Evolutionary conservation across 1,284 basidiomycete genomes (phyloP), one percentile per base, ranked within the genome.

Genomic region (Calocybe gambosa): DNA sequence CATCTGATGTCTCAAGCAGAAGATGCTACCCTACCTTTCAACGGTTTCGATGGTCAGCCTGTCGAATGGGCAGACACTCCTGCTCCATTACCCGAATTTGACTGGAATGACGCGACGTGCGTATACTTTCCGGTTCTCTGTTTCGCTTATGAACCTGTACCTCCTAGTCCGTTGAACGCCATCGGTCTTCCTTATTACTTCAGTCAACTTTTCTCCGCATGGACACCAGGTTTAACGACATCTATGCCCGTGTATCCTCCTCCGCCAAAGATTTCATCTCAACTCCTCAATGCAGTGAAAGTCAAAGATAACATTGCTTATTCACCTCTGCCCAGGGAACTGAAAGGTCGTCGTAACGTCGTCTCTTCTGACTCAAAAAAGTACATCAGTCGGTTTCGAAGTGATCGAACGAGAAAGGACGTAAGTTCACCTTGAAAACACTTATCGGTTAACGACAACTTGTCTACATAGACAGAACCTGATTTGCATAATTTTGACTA

Each of bases 101-200:
- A 80, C 9, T 98, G 94, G 93, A 77, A 76, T 2, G 81, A 89
- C 45, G 73, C 75, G 33, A 95, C 89, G 84, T 92, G 61, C 60
- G 83, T 63, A 35, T 23, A 2, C 39, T 36, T 18, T 16, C 2
- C 26, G 20, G 40, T 25, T 13, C 39, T 34, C 37, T 26, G 36
- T 29, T 23, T 16, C 33, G 25, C 15, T 37, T 43, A 49, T 49
- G 35, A 45, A 45, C 41, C 44, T 39, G 44, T 39, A 35, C 45
- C 42, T 40, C 47, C 8, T 29, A 92, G 88, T 16, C 93, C 95
- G 0, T 73, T 99, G 43, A 98, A 92, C 60, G 70, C 77, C 38
- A 82, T 99, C 52, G 96, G 96, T 1, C 75, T 98, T 72, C 94
- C 95, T 4, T 78, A 88, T 65, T 98, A 98, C 63, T 75, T 81